Percentiles rank a stretch among this genome's conserved stretches.
Conservation (phyloP, 106 monocot species). For the Allium sativum region DNA sequence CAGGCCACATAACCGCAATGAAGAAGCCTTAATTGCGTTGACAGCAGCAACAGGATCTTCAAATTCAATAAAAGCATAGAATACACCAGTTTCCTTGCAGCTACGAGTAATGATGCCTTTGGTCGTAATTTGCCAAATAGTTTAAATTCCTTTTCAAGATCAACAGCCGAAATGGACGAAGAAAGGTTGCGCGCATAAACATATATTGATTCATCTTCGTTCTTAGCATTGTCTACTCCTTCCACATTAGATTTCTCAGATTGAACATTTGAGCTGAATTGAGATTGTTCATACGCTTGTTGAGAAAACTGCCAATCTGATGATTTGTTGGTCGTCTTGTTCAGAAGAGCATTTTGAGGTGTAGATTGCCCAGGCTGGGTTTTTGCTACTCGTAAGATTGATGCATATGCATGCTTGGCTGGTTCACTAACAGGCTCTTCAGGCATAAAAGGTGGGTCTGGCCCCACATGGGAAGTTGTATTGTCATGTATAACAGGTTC, state of each 20-base stretch:
- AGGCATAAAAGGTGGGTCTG: conserved; percentile 14
- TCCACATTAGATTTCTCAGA: conserved; percentile 31
- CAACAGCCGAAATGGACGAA: conserved; percentile 22
- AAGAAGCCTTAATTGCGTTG: conserved; percentile 71
- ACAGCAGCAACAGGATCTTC: conserved; percentile 59
- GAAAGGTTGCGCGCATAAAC: conserved; percentile 62
- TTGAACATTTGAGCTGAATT: conserved; percentile 2
- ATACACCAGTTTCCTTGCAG: conserved; percentile 62
- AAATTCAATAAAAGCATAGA: conserved; percentile 80
- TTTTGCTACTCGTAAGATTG: conserved; percentile 53
- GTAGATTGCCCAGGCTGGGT: conserved; percentile 21
- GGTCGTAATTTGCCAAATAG: conserved; percentile 51
- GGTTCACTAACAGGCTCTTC: conserved; percentile 43
- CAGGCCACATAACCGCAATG: conserved; percentile 33
- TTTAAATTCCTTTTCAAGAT: conserved; percentile 51
- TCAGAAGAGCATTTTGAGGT: conserved; percentile 10
- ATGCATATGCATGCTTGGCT: conserved; percentile 71
- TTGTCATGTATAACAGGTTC: conserved; percentile 30
- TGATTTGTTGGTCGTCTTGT: conserved; percentile 15
- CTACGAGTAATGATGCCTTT: conserved; percentile 29
- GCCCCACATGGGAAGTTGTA: conserved; percentile 15
- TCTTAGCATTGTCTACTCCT: conserved; percentile 20
- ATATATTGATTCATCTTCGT: conserved; percentile 57
- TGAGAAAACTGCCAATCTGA: conserved; percentile 30
- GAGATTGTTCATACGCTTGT: conserved; percentile 21